Base-by-base conservation (phyloP, 2,329 filamentous ascomycete genomes). In the Cadophora sp. region DNA sequence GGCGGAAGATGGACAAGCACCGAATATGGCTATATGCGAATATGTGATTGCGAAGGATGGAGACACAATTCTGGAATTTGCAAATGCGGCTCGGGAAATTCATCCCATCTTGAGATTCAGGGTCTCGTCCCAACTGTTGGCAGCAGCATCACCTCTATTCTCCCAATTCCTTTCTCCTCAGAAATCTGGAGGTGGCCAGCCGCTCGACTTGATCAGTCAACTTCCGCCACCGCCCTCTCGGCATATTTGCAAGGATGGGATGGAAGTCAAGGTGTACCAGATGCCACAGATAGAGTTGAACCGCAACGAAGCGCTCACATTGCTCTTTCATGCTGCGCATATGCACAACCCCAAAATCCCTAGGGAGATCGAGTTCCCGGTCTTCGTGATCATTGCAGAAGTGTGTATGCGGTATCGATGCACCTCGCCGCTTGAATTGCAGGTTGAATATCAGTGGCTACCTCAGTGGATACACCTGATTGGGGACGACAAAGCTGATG, bases 201-300 rank as follows among this genome's bases (percentile, higher is more conserved):
- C 73, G 22, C 26, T 69, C 31, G 71, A 73, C 27, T 67, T 75
- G 68, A 65, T 74, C 14, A 63, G 65, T 37, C 69, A 74, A 27
- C 68, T 77, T 26, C 74, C 59, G 56, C 76, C 9, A 76, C 67
- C 69, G 76, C 78, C 73, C 76, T 7, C 73, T 76, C 77, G 73
- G 27, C 80, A 82, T 62, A 74, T 77, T 16, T 84, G 79, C 69
- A 77, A 79, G 37, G 82, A 86, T 62, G 82, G 82, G 0, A 78
- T 79, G 7, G 80, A 82, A 69, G 81, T 81, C 1, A 82, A 77
- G 69, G 72, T 86, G 1, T 86, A 85, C 69, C 81, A 82, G 12
- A 86, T 87, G 85, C 83, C 84, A 1, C 84, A 86, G 71, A 73
- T 79, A 31, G 84, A 86, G 70, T 69, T 79, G 6, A 84, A 86